Percentiles rank a stretch among this genome's conserved stretches.
Evolutionary conservation across 108 stramenopile species (phyloP).

Genomic region (Skeletonema tropicum): DNA sequence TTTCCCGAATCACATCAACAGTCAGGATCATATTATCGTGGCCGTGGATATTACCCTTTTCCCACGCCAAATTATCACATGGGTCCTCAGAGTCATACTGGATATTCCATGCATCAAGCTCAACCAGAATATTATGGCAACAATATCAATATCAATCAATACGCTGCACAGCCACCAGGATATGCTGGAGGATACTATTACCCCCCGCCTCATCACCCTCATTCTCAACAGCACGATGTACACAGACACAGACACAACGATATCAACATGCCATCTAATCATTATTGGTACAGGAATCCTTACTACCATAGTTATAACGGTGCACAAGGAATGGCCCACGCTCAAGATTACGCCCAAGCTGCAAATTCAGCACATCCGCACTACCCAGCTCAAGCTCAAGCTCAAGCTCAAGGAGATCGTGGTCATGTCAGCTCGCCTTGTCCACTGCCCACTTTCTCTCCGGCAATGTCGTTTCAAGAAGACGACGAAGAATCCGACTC

Average conservation of each 20-base stretch:
- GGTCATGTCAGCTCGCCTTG: too few relatives aligned
- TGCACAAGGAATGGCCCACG: neutral
- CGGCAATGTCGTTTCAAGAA: too few relatives aligned
- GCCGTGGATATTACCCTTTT: neutral
- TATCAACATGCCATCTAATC: neutral
- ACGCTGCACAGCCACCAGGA: neutral
- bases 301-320: neutral
- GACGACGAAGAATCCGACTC: too few relatives aligned
- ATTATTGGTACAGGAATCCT: neutral
- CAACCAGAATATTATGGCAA: neutral
- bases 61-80: neutral
- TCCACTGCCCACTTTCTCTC: too few relatives aligned
- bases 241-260: neutral
- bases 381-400: too few relatives aligned
- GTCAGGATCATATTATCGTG: neutral
- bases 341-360: neutral
- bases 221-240: neutral
- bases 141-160: neutral
- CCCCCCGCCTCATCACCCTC: neutral
- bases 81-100: neutral
- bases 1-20: neutral
- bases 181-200: neutral
- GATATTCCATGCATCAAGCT: too few relatives aligned
- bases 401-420: too few relatives aligned
- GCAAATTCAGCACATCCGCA: neutral